These are phyloP conservation scores for Hordeum marinum DNA, from an alignment of 176 grass and related monocot genomes.

Conservation along the genomic window DNA sequence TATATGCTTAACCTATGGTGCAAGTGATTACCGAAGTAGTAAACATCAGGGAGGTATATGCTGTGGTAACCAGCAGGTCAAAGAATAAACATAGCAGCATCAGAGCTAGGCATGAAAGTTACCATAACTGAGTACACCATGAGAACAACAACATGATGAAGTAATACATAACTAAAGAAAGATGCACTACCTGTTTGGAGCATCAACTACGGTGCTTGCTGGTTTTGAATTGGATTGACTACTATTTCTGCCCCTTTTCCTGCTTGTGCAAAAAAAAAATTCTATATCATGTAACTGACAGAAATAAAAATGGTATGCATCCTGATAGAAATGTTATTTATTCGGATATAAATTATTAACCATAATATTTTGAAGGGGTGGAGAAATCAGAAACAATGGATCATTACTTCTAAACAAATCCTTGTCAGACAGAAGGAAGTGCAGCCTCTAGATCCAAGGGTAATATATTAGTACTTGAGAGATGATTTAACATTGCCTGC, in stretches of 20 bases:
- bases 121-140: not conserved
- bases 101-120: not conserved
- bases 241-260: conserved; percentile 45
- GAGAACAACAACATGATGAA: conserved; percentile 10
- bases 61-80: not conserved
- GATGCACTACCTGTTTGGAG: conserved; percentile 49
- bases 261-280: conserved; percentile 36
- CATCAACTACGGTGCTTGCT: conserved; percentile 24
- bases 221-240: conserved; percentile 35
- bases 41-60: not conserved
- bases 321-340: not conserved
- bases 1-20: not conserved
- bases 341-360: not conserved
- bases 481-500: not conserved
- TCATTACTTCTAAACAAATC: conserved; percentile 1
- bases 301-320: not conserved
- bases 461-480: not conserved
- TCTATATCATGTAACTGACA: not conserved
- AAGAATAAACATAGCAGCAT: not conserved
- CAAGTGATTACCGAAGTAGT: not conserved
- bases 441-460: not conserved
- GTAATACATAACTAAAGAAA: not conserved
- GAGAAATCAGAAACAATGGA: not conserved
- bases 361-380: not conserved
- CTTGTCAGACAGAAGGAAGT: not conserved